phyloP scores from a whole-genome alignment of 2,329 filamentous ascomycete genomes.

The Coniella vitis region DNA sequence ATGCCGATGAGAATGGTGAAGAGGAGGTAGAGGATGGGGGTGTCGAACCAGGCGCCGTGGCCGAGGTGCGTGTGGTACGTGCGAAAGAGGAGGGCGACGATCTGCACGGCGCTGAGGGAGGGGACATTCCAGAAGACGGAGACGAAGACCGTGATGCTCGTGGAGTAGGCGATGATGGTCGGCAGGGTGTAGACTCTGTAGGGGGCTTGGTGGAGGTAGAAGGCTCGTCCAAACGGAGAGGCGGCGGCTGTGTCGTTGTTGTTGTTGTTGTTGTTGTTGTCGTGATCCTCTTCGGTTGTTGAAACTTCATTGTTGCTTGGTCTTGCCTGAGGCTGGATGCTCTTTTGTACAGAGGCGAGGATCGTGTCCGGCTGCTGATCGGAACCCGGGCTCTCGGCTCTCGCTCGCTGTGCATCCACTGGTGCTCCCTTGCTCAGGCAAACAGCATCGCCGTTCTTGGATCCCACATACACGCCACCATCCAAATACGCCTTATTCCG shows the following conservation, averaged over 20 bases:
- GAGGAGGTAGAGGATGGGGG: constrained; percentile 33
- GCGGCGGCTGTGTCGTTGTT: constrained; percentile 16
- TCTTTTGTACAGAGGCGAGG: no score
- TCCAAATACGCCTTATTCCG: constrained; percentile 37
- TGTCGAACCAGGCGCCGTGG: constrained; percentile 24
- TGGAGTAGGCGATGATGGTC: constrained; percentile 44
- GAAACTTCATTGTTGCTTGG: background rate
- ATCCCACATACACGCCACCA: constrained; percentile 45
- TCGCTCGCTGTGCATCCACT: background rate
- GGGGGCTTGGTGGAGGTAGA: constrained; percentile 42
- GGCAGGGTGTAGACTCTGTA: constrained; percentile 43
- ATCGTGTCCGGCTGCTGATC: no score
- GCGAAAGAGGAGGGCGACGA: constrained; percentile 28
- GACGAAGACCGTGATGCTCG: constrained; percentile 37
- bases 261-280: background rate
- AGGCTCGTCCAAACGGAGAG: constrained; percentile 48
- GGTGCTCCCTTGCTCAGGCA: constrained; percentile 24
- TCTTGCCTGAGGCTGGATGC: no score
- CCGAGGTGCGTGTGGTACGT: constrained; percentile 22
- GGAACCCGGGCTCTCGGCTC: background rate
- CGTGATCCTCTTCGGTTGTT: background rate
- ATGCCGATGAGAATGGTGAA: constrained; percentile 33
- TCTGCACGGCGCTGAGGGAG: constrained; percentile 40
- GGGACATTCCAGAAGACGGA: constrained; percentile 45
- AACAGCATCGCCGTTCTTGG: constrained; percentile 42